phyloP scores from a whole-genome alignment of 371 early-diverging fungal genomes.

The Haplosporangium sp. region DNA sequence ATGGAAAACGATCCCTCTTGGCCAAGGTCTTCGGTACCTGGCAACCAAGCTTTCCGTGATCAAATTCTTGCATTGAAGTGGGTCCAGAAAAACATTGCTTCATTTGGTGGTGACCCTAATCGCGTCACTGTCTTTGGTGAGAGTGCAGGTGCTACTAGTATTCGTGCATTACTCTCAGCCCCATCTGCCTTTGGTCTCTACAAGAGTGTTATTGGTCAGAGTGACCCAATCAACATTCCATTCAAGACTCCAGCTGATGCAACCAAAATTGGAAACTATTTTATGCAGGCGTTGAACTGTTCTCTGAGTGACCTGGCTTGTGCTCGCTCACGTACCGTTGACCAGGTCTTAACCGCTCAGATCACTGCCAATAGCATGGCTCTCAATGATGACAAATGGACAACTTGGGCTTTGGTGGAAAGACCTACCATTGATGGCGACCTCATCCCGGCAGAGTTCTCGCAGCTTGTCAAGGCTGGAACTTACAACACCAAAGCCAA shows the following conservation, averaged over 20 bases:
- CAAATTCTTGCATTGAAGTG: slow-evolving; percentile 59
- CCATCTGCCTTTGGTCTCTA: slow-evolving; percentile 26
- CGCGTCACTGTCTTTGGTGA: slow-evolving; percentile 59
- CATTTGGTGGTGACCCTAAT: slow-evolving; percentile 60
- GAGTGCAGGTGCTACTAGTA: slow-evolving; percentile 61
- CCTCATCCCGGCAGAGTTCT: slow-evolving; percentile 31
- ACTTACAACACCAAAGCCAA: slow-evolving; percentile 48
- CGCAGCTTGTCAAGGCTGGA: slow-evolving; percentile 27
- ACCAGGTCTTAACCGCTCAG: slow-evolving; percentile 34
- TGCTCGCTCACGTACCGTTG: slow-evolving; percentile 22
- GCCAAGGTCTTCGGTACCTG: slow-evolving; percentile 28
- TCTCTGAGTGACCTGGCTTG: slow-evolving; percentile 16
- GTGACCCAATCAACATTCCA: slow-evolving; percentile 35
- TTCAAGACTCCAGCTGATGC: slow-evolving; percentile 20
- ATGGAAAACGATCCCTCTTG: slow-evolving; percentile 32
- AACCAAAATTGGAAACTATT: slow-evolving; percentile 8
- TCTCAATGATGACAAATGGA: slow-evolving; percentile 34
- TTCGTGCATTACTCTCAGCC: slow-evolving; percentile 44
- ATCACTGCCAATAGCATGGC: slow-evolving; percentile 16
- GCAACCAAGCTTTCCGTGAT: slow-evolving; percentile 48
- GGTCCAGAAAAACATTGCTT: slow-evolving; percentile 60
- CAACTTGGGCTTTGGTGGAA: slow-evolving; percentile 34
- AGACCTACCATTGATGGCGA: slow-evolving; percentile 39
- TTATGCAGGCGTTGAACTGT: slow-evolving; percentile 26
- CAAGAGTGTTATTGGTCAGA: slow-evolving; percentile 33